phyloP scores from a whole-genome alignment of 139 green algal genomes.

The Raphidocelis subcapitata region DNA sequence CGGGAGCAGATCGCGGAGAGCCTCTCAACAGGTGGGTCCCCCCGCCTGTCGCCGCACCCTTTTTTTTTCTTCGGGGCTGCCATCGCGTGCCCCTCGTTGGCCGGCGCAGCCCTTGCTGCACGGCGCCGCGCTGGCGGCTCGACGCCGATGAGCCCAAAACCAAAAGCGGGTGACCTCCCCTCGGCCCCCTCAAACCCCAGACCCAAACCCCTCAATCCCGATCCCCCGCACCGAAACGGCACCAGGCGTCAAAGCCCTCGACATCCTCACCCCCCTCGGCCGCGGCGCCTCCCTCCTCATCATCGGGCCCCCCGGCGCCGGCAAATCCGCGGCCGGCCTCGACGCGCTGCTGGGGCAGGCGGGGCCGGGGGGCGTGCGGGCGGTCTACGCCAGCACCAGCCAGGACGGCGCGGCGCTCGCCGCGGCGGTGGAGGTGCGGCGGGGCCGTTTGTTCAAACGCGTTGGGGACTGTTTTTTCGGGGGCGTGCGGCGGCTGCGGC shows the following conservation, averaged over 20 bases:
- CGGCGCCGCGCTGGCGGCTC: too few species aligned
- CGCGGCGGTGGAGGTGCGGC: slow-evolving; percentile 3
- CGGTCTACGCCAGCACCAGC: slow-evolving; percentile 44
- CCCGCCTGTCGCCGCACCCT: too few species aligned
- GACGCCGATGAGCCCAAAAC: too few species aligned
- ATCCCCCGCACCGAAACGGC: too few species aligned
- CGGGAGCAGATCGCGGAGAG: slow-evolving; percentile 76
- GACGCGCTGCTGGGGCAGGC: slow-evolving; percentile 65
- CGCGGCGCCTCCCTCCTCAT: slow-evolving; percentile 77
- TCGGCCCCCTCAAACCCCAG: too few species aligned
- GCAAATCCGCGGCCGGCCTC: slow-evolving; percentile 63
- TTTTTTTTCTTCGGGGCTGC: too few species aligned
- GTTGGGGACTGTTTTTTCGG: too few species aligned
- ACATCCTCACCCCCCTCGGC: slow-evolving; percentile 82
- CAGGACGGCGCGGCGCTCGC: slow-evolving; percentile 5
- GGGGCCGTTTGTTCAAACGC: not conserved
- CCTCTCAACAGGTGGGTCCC: slow-evolving; percentile 59
- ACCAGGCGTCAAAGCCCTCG: slow-evolving; percentile 57
- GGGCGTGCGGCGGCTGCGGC: too few species aligned
- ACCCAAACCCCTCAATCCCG: too few species aligned
- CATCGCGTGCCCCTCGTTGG: too few species aligned
- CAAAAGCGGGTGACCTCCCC: too few species aligned
- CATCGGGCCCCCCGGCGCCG: slow-evolving; percentile 49
- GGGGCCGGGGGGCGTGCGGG: slow-evolving; percentile 37
- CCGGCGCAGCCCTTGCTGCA: too few species aligned